phyloP scores from a whole-genome alignment of 2,329 filamentous ascomycete species.

The Monosporascus sp. region DNA sequence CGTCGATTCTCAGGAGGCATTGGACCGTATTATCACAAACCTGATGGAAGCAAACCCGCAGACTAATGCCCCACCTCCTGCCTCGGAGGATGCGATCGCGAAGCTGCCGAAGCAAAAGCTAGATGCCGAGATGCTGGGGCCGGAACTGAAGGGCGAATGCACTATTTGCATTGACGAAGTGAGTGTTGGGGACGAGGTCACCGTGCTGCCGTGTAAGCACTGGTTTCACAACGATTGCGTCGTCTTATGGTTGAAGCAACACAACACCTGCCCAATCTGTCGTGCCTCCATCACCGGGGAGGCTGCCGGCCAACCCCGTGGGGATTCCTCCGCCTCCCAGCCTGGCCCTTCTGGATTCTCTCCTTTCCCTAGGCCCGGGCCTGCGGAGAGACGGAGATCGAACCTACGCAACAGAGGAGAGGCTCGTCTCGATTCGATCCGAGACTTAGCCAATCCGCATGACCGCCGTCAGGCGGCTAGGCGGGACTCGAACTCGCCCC shows the following conservation, averaged over 20 bases:
- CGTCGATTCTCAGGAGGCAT: slow-evolving; percentile 83
- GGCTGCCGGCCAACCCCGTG: slow-evolving; percentile 18
- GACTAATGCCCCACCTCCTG: slow-evolving; percentile 76
- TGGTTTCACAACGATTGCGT: slow-evolving; percentile 90
- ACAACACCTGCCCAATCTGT: slow-evolving; percentile 88
- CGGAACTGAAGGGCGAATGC: slow-evolving; percentile 71
- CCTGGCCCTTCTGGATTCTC: slow-evolving; percentile 10
- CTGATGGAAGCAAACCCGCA: slow-evolving; percentile 79
- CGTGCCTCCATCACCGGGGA: slow-evolving; percentile 50
- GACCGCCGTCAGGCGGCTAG: slow-evolving; percentile 10
- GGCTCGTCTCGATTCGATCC: slow-evolving; percentile 18
- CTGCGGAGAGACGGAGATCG: slow-evolving; percentile 17
- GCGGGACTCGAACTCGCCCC: slow-evolving; percentile 22
- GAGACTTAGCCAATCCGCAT: slow-evolving; percentile 7
- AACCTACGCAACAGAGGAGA: slow-evolving; percentile 14
- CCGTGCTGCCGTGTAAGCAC: slow-evolving; percentile 79
- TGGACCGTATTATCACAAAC: slow-evolving; percentile 82
- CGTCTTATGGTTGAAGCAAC: slow-evolving; percentile 76
- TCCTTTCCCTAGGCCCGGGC: slow-evolving; percentile 9
- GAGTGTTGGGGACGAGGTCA: slow-evolving; percentile 65
- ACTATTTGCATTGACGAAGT: slow-evolving; percentile 93
- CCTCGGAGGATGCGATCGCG: slow-evolving; percentile 67
- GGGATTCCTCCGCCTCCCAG: slow-evolving; percentile 6
- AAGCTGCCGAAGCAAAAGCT: slow-evolving; percentile 67
- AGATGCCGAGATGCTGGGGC: slow-evolving; percentile 62